Conservation (phyloP, 2,329 filamentous ascomycete genomes). For the Fusarium verticillioides region DNA sequence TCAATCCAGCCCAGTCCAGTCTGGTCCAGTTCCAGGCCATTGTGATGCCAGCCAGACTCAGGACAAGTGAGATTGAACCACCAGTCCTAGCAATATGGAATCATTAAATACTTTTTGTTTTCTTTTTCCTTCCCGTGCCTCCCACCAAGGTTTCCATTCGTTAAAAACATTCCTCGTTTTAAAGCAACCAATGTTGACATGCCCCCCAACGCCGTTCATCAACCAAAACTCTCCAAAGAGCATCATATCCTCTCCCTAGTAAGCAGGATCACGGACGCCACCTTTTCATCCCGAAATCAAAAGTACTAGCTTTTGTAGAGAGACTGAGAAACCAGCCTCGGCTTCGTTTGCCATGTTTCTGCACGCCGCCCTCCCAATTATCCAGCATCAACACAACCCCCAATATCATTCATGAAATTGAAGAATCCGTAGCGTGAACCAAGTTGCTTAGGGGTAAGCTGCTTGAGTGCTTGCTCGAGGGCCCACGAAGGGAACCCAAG, state of each 20-base stretch:
- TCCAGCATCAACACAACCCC: constrained; percentile 30
- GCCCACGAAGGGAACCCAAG: constrained; percentile 55
- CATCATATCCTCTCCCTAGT: constrained; percentile 18
- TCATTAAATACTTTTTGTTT: constrained; percentile 37
- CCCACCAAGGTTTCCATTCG: constrained; percentile 20
- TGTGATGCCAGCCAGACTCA: constrained; percentile 3
- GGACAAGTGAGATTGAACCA: constrained; percentile 22
- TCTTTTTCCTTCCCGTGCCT: constrained; percentile 20
- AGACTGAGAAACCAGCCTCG: background rate
- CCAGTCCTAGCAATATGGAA: constrained; percentile 14
- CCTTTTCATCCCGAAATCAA: constrained; percentile 5
- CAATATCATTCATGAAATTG: constrained; percentile 26
- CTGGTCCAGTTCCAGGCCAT: constrained; percentile 3
- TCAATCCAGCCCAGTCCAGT: background rate
- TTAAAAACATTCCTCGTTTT: constrained; percentile 37
- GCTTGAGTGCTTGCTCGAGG: constrained; percentile 36
- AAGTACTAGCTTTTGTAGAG: background rate
- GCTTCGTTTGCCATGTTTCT: constrained; percentile 7
- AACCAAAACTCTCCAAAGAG: constrained; percentile 32
- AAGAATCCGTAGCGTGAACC: constrained; percentile 26
- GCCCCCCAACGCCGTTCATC: constrained; percentile 37
- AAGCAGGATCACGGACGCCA: constrained; percentile 1
- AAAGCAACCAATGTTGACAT: constrained; percentile 27
- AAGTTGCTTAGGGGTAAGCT: constrained; percentile 46
- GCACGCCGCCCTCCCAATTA: background rate